Evolutionary conservation across 2,329 filamentous ascomycete genomes (phyloP).

Genomic region (Paracoccidioides brasiliensis): DNA sequence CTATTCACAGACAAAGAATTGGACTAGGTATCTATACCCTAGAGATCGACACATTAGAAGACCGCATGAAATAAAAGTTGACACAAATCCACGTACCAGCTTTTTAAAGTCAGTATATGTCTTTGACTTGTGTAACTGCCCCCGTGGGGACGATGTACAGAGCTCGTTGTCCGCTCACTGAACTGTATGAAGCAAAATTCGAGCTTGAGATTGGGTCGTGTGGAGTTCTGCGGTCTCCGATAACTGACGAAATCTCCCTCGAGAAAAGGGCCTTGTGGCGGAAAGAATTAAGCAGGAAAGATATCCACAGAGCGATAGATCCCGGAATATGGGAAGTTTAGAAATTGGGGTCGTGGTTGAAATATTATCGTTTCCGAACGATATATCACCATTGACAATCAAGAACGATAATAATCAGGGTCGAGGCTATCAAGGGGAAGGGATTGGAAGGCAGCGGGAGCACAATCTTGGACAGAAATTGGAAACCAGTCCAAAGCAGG

Average conservation of each 20-base stretch:
- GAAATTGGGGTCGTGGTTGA: background rate
- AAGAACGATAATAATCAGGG: background rate
- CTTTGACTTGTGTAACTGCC: background rate
- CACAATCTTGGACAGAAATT: slow-evolving; percentile 1
- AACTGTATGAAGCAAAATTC: background rate
- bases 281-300: background rate
- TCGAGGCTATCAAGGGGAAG: background rate
- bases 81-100: background rate
- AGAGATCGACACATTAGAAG: background rate
- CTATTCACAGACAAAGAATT: background rate
- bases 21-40: background rate
- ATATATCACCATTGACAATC: background rate
- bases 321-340: background rate
- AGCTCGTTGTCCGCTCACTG: background rate
- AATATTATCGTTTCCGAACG: background rate
- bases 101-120: background rate
- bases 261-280: background rate
- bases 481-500: background rate
- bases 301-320: background rate
- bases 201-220: background rate
- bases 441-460: background rate
- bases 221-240: background rate
- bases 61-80: background rate
- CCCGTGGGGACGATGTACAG: background rate
- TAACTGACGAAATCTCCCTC: background rate